Base-by-base conservation (phyloP, 2,329 filamentous ascomycete genomes). In the Paecilomyces variotii region DNA sequence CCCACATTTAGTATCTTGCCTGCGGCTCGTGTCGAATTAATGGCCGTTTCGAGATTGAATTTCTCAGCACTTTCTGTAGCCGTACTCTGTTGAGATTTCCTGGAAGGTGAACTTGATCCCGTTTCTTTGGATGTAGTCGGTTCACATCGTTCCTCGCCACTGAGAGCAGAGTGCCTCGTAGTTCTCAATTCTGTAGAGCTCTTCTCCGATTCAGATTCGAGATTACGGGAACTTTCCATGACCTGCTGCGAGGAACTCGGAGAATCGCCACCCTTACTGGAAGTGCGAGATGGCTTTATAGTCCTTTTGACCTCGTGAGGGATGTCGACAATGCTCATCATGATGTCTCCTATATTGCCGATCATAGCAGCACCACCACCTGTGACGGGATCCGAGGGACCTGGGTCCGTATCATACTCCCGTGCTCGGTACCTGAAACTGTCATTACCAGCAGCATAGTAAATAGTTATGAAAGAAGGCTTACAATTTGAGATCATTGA, bases 301-400 rank as follows among this genome's bases (percentile, higher is more conserved):
- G 25, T 28, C 5, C 50, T 52, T n/a, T 28, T 52, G 50, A 52
- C 27, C 50, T 80, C 76, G 0, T 60, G 54, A 2, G 84, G 84
- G 52, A 87, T 78, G 67, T 96, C 91, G 0, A 89, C 89, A 49
- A 96, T 81, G 0, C 90, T 90, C 82, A 95, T 88, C 67, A 89
- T 84, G 59, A 97, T 87, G 45, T 84, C 88, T 27, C 88, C 86
- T 53, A 94, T 79, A n/a, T 92, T 93, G 4, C 89, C 88, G n/a
- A 96, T 78, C 0, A 97, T 75, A 0, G 91, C 90, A 52, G 85
- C 84, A 0, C 90, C 86, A 14, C 86, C 89, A 24, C 90, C 90
- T 12, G 88, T 86, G 26, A 95, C 83, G 0, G 91, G 90, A 63
- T 94, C 91, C 67, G 84, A 86, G 0, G 90, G 91, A 52, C 91